phyloP scores from a whole-genome alignment of 2,329 filamentous ascomycete genomes.

The Fusarium circinatum region DNA sequence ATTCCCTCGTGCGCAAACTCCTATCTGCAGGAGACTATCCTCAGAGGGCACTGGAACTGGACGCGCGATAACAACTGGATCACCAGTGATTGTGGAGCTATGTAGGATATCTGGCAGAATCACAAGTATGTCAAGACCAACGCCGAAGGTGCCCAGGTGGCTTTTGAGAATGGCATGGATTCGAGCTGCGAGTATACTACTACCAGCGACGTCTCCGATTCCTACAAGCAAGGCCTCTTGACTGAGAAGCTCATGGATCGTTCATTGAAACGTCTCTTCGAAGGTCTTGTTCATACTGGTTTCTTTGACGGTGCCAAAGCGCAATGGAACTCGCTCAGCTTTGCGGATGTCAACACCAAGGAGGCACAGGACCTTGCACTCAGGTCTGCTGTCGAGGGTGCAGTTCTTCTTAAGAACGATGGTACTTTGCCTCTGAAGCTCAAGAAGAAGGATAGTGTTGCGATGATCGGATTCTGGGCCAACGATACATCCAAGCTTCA shows the following conservation, averaged over 20 bases:
- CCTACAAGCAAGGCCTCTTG: slow-evolving; percentile 1
- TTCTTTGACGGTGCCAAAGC: slow-evolving; percentile 11
- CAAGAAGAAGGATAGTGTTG: background rate
- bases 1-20: slow-evolving; percentile 5
- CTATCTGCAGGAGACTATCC: background rate
- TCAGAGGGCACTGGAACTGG: slow-evolving; percentile 16
- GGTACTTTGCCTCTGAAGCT: background rate
- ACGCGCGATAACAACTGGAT: slow-evolving; percentile 10
- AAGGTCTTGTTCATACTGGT: slow-evolving; percentile 6
- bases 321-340: background rate
- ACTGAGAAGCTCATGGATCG: slow-evolving; percentile 15
- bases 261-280: background rate
- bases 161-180: background rate
- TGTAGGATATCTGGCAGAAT: slow-evolving; percentile 14
- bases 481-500: background rate
- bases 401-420: slow-evolving; percentile 4
- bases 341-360: background rate
- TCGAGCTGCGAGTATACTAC: slow-evolving; percentile 16
- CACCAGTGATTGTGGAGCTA: slow-evolving; percentile 3
- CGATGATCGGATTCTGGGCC: background rate
- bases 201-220: slow-evolving; percentile 4
- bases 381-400: background rate
- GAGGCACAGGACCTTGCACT: background rate
- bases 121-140: slow-evolving; percentile 14
- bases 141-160: background rate